Conservation (phyloP, 345 rosid genomes). For the Lagerstroemia speciosa region DNA sequence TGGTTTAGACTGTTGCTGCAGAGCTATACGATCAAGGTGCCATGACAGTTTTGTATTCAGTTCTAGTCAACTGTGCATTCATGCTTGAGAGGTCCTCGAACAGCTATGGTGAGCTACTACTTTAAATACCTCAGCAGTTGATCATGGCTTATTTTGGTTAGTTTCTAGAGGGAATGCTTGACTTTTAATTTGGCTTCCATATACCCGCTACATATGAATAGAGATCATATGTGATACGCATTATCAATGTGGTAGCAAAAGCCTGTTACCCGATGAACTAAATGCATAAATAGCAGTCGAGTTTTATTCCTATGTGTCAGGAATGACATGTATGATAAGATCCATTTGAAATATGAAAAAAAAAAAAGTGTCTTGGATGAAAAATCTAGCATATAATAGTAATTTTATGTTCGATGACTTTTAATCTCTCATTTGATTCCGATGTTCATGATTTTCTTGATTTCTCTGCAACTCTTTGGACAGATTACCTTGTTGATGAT, state of each 20-base stretch:
- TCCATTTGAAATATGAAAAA: neutral
- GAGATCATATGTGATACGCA: no score
- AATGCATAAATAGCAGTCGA: neutral
- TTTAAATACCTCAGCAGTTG: neutral
- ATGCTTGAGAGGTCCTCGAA: slow-evolving; percentile 95
- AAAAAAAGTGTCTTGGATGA: neutral
- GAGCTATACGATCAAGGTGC: slow-evolving; percentile 88
- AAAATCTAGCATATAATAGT: neutral
- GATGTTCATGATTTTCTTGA: neutral
- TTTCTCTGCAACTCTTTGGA: slow-evolving; percentile 9
- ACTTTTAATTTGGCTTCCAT: neutral
- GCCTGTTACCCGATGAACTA: neutral
- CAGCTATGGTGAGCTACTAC: slow-evolving; percentile 55
- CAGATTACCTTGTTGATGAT: slow-evolving; percentile 97
- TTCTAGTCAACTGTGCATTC: slow-evolving; percentile 81
- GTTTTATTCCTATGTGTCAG: neutral
- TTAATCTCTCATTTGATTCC: neutral
- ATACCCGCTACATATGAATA: neutral
- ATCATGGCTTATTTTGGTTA: neutral
- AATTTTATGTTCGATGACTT: neutral
- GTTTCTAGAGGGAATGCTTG: neutral
- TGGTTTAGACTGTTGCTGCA: slow-evolving; percentile 71
- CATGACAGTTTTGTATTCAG: slow-evolving; percentile 56
- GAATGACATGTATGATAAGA: neutral
- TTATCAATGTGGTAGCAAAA: neutral